Percentiles rank a stretch among this genome's conserved stretches.
Evolutionary conservation across 2,329 filamentous ascomycete genomes (phyloP).

Genomic region (Ophiosphaerella korrae): DNA sequence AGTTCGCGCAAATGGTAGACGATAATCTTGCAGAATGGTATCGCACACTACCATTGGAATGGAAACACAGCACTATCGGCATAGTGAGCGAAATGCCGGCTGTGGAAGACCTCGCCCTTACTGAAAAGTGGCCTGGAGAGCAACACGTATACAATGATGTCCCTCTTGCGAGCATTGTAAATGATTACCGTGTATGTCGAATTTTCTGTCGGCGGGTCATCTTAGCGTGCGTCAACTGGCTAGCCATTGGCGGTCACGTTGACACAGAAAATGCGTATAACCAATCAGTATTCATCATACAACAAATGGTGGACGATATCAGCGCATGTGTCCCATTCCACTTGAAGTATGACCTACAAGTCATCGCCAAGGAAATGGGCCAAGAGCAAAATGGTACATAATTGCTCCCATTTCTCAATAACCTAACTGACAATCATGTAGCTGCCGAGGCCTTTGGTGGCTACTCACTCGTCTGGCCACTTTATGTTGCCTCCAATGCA

Average conservation of each 20-base stretch:
- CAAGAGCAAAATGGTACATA: slow-evolving; percentile 44
- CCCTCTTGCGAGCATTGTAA: slow-evolving; percentile 46
- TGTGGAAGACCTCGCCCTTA: slow-evolving; percentile 31
- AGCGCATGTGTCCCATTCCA: slow-evolving; percentile 48
- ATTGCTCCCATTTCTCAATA: not conserved
- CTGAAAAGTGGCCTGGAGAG: slow-evolving; percentile 46
- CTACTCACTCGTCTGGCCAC: slow-evolving; percentile 49
- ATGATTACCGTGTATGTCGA: slow-evolving; percentile 49
- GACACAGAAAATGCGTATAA: slow-evolving; percentile 20
- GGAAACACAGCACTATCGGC: slow-evolving; percentile 42
- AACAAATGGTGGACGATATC: slow-evolving; percentile 48
- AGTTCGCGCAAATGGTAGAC: slow-evolving; percentile 45
- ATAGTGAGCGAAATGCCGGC: slow-evolving; percentile 29
- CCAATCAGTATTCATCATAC: slow-evolving; percentile 35
- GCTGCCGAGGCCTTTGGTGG: slow-evolving; percentile 48
- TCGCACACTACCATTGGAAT: slow-evolving; percentile 40
- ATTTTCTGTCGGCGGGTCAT: slow-evolving; percentile 49
- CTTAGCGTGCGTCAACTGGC: slow-evolving; percentile 42
- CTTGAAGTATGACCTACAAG: slow-evolving; percentile 45
- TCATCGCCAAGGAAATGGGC: slow-evolving; percentile 37
- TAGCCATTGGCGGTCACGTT: slow-evolving; percentile 16
- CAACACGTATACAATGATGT: slow-evolving; percentile 49
- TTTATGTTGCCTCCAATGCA: slow-evolving; percentile 47
- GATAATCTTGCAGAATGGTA: slow-evolving; percentile 46
- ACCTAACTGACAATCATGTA: slow-evolving; percentile 17